These are phyloP conservation scores for Rhizopogon rudus DNA, from an alignment of 768 basidiomycete species.

Conservation along the genomic window DNA sequence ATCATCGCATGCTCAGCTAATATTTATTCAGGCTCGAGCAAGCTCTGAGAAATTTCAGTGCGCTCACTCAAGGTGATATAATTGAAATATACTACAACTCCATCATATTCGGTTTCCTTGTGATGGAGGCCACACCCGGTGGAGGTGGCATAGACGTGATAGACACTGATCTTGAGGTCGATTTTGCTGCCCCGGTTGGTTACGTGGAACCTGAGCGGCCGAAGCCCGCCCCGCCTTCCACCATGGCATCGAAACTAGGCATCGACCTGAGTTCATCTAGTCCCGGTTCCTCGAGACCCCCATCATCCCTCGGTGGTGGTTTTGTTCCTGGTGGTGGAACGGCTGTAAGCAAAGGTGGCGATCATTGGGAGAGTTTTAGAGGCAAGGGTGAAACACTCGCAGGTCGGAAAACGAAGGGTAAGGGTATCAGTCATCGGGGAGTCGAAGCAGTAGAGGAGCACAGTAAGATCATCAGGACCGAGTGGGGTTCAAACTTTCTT, in stretches of 20 bases:
- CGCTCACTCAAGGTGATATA: slow-evolving; percentile 91
- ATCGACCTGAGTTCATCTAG: slow-evolving; percentile 87
- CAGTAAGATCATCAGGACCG: slow-evolving; percentile 88
- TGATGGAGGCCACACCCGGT: slow-evolving; percentile 90
- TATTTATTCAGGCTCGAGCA: slow-evolving; percentile 72
- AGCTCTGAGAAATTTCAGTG: slow-evolving; percentile 88
- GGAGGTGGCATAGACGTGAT: slow-evolving; percentile 85
- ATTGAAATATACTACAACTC: slow-evolving; percentile 98
- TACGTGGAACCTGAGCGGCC: slow-evolving; percentile 93
- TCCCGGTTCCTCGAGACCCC: slow-evolving; percentile 80
- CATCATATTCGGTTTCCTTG: slow-evolving; percentile 89
- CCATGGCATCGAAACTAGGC: slow-evolving; percentile 96
- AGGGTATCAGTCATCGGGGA: slow-evolving; percentile 81
- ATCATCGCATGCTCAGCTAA: neutral
- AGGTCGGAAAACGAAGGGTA: slow-evolving; percentile 93
- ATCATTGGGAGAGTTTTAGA: slow-evolving; percentile 94
- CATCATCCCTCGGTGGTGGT: slow-evolving; percentile 66
- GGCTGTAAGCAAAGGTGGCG: slow-evolving; percentile 69
- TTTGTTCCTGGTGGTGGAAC: slow-evolving; percentile 48
- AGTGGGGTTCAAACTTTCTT: slow-evolving; percentile 49
- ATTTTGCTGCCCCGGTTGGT: slow-evolving; percentile 89
- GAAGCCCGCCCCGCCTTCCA: slow-evolving; percentile 72
- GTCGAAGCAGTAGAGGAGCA: slow-evolving; percentile 72
- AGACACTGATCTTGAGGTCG: slow-evolving; percentile 97
- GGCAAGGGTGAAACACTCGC: slow-evolving; percentile 89